Evolutionary conservation across 2,329 filamentous ascomycete species (phyloP).

Genomic region (Coleophoma cylindrospora): DNA sequence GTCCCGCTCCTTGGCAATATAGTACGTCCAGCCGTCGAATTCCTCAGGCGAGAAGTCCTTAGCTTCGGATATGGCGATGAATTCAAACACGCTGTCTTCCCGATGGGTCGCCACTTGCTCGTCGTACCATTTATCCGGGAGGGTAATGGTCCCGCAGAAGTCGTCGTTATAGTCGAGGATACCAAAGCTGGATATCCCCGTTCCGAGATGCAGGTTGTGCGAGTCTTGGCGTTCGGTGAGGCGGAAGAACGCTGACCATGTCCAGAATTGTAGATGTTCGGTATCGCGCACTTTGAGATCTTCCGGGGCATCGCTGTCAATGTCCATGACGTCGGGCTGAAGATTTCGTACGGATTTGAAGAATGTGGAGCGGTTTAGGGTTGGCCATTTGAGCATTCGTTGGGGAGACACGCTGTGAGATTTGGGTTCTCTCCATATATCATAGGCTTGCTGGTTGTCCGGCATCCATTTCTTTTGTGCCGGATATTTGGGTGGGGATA

Average conservation of each 20-base stretch:
- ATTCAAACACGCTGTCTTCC: constrained; percentile 7
- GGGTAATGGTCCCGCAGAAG: constrained; percentile 25
- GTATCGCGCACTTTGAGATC: constrained; percentile 10
- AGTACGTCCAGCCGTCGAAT: constrained; percentile 26
- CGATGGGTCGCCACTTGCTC: not conserved
- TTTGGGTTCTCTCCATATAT: not conserved
- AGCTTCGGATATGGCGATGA: constrained; percentile 29
- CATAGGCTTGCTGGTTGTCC: not conserved
- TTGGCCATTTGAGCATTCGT: not conserved
- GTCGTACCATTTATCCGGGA: constrained; percentile 3
- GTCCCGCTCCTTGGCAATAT: constrained; percentile 24
- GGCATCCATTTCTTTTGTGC: not conserved
- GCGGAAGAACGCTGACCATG: constrained; percentile 19
- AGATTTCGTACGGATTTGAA: not conserved
- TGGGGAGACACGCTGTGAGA: not conserved
- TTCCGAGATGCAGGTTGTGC: not conserved
- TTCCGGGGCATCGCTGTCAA: not conserved
- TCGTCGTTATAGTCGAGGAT: constrained; percentile 23
- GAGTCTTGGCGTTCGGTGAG: constrained; percentile 1
- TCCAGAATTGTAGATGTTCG: constrained; percentile 26
- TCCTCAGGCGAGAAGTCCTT: constrained; percentile 26
- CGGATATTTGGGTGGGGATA: not conserved
- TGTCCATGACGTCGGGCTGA: not conserved
- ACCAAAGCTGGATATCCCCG: constrained; percentile 13
- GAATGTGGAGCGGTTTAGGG: not conserved